Evolutionary conservation across 1,284 basidiomycete species (phyloP).

Genomic region (Crepidotus sp.): DNA sequence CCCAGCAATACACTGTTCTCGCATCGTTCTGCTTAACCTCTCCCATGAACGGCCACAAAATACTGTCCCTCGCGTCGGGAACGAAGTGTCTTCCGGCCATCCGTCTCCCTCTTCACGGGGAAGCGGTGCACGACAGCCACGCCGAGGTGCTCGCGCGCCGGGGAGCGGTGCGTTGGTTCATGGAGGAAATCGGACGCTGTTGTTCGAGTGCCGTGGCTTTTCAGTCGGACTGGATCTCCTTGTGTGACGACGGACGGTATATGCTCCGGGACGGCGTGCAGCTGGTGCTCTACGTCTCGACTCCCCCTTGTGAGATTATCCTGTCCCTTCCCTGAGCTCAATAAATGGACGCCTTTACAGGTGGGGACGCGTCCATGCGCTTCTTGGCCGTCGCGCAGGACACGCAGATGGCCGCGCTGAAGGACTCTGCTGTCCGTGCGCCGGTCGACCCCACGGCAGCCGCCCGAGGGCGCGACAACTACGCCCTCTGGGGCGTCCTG

Average conservation of each 20-base stretch:
- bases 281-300: slow-evolving; percentile 77
- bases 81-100: slow-evolving; percentile 76
- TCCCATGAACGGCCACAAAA: slow-evolving; percentile 26
- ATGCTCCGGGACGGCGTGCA: slow-evolving; percentile 40
- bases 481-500: slow-evolving; percentile 62
- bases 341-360: slow-evolving; percentile 30
- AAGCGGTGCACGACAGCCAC: slow-evolving; percentile 83
- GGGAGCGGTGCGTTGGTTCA: slow-evolving; percentile 72
- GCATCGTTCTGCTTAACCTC: slow-evolving; percentile 48
- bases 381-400: slow-evolving; percentile 68
- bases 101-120: slow-evolving; percentile 61
- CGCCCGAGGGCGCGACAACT: slow-evolving; percentile 73
- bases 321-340: slow-evolving; percentile 10
- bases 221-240: slow-evolving; percentile 39
- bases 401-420: slow-evolving; percentile 56
- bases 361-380: slow-evolving; percentile 85
- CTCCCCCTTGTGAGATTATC: slow-evolving; percentile 73
- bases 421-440: slow-evolving; percentile 38
- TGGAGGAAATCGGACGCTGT: slow-evolving; percentile 53
- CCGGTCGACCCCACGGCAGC: slow-evolving; percentile 30
- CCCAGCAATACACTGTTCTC: slow-evolving; percentile 26
- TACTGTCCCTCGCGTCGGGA: slow-evolving; percentile 75
- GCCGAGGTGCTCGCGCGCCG: slow-evolving; percentile 85
- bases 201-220: slow-evolving; percentile 2
- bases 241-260: slow-evolving; percentile 34